Evolutionary conservation across 768 basidiomycete genomes (phyloP).

Genomic region (Hericium coralloides): DNA sequence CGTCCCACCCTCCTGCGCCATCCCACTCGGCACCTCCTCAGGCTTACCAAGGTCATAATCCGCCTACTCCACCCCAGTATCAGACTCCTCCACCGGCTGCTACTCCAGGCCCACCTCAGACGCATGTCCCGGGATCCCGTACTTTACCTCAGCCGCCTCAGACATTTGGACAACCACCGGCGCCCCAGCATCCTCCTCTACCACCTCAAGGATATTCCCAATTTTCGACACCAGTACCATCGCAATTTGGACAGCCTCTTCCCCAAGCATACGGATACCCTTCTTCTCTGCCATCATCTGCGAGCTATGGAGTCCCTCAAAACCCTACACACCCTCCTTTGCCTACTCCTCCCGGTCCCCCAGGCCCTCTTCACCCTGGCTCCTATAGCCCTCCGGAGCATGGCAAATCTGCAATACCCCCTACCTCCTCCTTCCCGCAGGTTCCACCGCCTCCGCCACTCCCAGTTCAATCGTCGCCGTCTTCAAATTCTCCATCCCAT

Average conservation of each 20-base stretch:
- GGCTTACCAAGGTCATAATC: not conserved
- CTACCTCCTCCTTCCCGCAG: conserved; percentile 8
- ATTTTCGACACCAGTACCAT: not conserved
- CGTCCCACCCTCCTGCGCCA: conserved; percentile 25
- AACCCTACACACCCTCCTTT: conserved; percentile 8
- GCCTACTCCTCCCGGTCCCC: conserved; percentile 14
- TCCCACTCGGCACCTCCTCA: conserved; percentile 27
- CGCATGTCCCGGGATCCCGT: conserved; percentile 9
- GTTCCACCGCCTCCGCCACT: conserved; percentile 7
- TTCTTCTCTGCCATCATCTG: not conserved
- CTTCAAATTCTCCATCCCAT: conserved; percentile 3
- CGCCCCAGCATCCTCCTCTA: not conserved
- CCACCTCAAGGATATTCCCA: conserved; percentile 1
- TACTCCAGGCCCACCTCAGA: not conserved
- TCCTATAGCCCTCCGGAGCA: conserved; percentile 3
- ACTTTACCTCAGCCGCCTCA: conserved; percentile 14
- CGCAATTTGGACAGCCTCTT: not conserved
- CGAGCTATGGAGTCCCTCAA: not conserved
- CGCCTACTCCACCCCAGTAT: not conserved
- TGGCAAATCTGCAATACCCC: not conserved
- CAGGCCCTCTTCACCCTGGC: conserved; percentile 12
- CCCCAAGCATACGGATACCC: not conserved
- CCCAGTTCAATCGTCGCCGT: conserved; percentile 6
- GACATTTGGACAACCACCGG: conserved; percentile 1
- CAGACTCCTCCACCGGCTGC: not conserved